Conservation (phyloP, 768 basidiomycete genomes). For the Leucocoprinus sp. region DNA sequence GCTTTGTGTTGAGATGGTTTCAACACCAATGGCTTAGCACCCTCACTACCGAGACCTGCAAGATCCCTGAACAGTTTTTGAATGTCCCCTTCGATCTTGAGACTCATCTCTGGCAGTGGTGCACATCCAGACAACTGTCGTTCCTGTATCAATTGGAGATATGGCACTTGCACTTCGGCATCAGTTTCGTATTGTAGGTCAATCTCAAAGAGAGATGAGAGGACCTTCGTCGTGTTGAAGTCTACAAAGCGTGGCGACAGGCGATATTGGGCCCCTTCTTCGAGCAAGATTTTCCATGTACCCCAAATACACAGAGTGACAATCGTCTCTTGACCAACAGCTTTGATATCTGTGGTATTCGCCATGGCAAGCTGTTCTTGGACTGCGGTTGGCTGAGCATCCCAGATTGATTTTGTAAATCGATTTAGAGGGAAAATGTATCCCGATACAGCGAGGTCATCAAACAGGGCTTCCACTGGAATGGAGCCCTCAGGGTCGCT, state of each 20-base stretch:
- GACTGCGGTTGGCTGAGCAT: slow-evolving; percentile 29
- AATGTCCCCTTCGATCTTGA: slow-evolving; percentile 28
- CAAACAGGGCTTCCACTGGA: slow-evolving; percentile 41
- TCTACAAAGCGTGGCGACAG: slow-evolving; percentile 44
- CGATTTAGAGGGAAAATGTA: slow-evolving; percentile 35
- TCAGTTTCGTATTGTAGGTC: slow-evolving; percentile 30
- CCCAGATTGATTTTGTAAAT: slow-evolving; percentile 30
- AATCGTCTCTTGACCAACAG: slow-evolving; percentile 23
- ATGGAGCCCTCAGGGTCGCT: slow-evolving; percentile 21
- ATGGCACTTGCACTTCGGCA: slow-evolving; percentile 23
- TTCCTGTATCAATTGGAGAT: slow-evolving; percentile 35
- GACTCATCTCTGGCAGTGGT: slow-evolving; percentile 19
- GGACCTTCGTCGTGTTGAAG: slow-evolving; percentile 40
- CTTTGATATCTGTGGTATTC: slow-evolving; percentile 32
- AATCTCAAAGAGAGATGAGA: slow-evolving; percentile 37
- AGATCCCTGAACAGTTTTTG: slow-evolving; percentile 34
- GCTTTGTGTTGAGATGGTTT: slow-evolving; percentile 41
- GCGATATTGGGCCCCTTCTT: slow-evolving; percentile 30
- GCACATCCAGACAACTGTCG: slow-evolving; percentile 31
- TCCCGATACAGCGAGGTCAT: slow-evolving; percentile 40
- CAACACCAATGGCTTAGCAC: slow-evolving; percentile 32
- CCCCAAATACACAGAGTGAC: slow-evolving; percentile 34
- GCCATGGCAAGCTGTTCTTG: slow-evolving; percentile 31
- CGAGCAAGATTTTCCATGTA: slow-evolving; percentile 20
- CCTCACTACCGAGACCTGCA: slow-evolving; percentile 23